Base-by-base conservation (phyloP, 805 yeast genomes). In the Candida ortonii region DNA sequence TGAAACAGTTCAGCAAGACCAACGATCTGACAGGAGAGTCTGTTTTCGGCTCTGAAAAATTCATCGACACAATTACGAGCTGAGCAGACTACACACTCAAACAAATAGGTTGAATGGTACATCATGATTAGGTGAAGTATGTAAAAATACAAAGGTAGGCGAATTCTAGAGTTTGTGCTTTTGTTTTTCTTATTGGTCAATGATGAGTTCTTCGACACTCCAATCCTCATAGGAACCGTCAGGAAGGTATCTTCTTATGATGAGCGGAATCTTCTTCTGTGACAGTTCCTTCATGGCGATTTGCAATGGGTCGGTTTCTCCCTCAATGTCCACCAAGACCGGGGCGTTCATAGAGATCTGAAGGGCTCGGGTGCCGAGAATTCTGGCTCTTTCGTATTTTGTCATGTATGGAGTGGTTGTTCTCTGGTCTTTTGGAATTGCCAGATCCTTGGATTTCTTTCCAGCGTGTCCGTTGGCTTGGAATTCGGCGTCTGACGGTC, bases 341-440 rank as follows among this genome's bases (percentile, higher is more conserved):
- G 98, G 98, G 1, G 99, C 98, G 58, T 93, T 93, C 85, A 93
- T 84, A 17, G 97, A 87, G 52, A 93, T 90, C 64, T 93, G 99
- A 46, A 93, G 68, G 2, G 99, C 98, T 53, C 99, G 76, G 8
- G 99, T 93, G 17, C 99, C 99, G 53, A 93, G 73, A 42, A 93
- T 87, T 67, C 99, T 78, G 6, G 99, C 99, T 52, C 97, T 77
- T 70, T 93, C 99, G 61, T 93, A 93, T 59, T 94, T 93, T 38
- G 99, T 93, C 97, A 93, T 89, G 61, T 90, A 93, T 34, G 99
- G 99, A 5, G 99, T 93, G 10, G 99, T 93, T 17, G 88, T 74
- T 62, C 99, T 78, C 46, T 84, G 68, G 15, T 86, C 95, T 50
- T 76, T 85, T 38, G 96, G 84, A 41, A 93, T 87, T 13, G 97